Evolutionary conservation across 768 basidiomycete species (phyloP), one percentile per base, ranked within the genome.

Genomic region (Multifurca ochricompacta): DNA sequence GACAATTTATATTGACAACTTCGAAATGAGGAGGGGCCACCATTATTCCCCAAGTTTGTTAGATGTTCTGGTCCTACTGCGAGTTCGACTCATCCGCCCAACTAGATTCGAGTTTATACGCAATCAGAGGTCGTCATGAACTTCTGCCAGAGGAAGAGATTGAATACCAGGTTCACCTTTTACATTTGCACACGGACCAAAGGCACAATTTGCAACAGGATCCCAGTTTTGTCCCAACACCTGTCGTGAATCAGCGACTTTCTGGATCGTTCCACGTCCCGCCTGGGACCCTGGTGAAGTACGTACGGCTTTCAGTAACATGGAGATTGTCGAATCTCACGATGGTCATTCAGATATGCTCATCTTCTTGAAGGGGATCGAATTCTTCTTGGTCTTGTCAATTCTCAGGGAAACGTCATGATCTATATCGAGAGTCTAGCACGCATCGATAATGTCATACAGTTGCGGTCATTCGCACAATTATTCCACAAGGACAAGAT

Each of bases 401-500:
- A 55, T 32, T 25, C 31, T 13, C 40, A 37, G 1, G 52, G 54
- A 21, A 51, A 59, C 27, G 43, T 61, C 36, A 37, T 40, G 36
- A 40, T 61, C 16, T 31, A 52, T 28, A 47, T 59, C 8, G 58
- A 61, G 13, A 30, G 50, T 5, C 23, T 52, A 14, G 42, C 9
- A 8, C 44, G 35, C 9, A 39, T 61, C 10, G 58, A 54, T 16
- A 18, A 2, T 1, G 46, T 53, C 7, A 51, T 59, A 27, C 27
- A 37, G 13, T 53, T 27, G 5, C 28, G 19, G 4, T 37, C 48
- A 3, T 13, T 8, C 27, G 55, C 48, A 3, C 51, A 62, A 48
- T 41, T 30, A 0, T 63, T 82, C 19, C 69, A 73, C 48, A 70
- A 68, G 8, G 73, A 76, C 49, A 79, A 75, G 60, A 71, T 80